phyloP scores from a whole-genome alignment of 371 early-diverging fungal species.

The Dichotomocladium elegans region DNA sequence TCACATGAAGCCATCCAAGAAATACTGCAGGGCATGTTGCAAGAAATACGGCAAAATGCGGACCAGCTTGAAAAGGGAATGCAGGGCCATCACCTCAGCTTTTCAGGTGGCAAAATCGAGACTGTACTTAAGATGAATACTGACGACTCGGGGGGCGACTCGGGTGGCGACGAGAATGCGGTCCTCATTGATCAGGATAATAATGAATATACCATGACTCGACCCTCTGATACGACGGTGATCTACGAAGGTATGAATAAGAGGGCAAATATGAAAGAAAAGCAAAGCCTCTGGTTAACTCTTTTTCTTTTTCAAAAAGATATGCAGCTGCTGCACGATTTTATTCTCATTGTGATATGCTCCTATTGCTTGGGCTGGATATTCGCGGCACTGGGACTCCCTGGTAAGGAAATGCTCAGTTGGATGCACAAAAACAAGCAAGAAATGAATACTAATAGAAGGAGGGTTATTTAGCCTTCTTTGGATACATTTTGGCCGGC shows the following conservation, averaged over 20 bases:
- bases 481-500: constrained; percentile 64
- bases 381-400: constrained; percentile 42
- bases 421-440: no score
- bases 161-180: constrained; percentile 13
- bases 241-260: constrained; percentile 42
- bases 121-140: constrained; percentile 36
- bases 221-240: constrained; percentile 50
- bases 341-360: constrained; percentile 45
- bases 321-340: constrained; percentile 49
- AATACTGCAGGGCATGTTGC: constrained; percentile 37
- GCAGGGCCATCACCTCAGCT: constrained; percentile 29
- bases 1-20: constrained; percentile 27
- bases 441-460: background rate
- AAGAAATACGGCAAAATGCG: constrained; percentile 45
- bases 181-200: constrained; percentile 47
- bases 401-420: constrained; percentile 43
- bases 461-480: constrained; percentile 37
- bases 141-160: constrained; percentile 4
- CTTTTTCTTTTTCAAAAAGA: no score
- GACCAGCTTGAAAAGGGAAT: constrained; percentile 48
- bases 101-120: constrained; percentile 34
- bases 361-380: constrained; percentile 47
- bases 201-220: constrained; percentile 54
- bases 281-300: no score
- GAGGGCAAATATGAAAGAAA: no score